A percentile compares a stretch with the other conserved stretches of the same genome.
Evolutionary conservation across 352 stramenopile species (phyloP).

Genomic region (Pythium graminicola): DNA sequence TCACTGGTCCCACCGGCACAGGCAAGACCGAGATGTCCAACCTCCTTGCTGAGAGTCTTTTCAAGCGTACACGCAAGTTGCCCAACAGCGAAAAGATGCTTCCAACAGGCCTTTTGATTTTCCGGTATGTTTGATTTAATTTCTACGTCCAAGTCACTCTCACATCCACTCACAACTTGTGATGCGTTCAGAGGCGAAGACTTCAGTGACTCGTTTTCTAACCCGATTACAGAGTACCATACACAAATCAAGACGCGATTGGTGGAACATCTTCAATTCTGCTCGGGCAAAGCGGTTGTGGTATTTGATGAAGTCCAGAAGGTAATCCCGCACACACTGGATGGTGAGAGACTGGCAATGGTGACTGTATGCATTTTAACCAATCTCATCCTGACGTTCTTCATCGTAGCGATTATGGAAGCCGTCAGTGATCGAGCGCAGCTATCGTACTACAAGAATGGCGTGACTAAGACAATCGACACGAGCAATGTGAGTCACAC

Average conservation of each 20-base stretch:
- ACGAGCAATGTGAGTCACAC: constrained; percentile 70
- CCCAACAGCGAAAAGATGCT: constrained; percentile 61
- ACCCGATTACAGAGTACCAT: constrained; percentile 79
- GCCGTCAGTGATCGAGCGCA: constrained; percentile 61
- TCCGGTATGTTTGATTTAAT: constrained; percentile 30
- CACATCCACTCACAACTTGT: neutral
- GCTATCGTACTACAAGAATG: constrained; percentile 73
- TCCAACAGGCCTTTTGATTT: constrained; percentile 67
- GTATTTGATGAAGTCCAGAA: constrained; percentile 92
- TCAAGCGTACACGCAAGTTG: constrained; percentile 71
- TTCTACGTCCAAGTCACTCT: too few species aligned
- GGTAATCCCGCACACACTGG: constrained; percentile 83
- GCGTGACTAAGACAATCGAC: constrained; percentile 53
- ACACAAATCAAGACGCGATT: constrained; percentile 71
- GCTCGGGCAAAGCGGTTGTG: constrained; percentile 82
- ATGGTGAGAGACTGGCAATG: constrained; percentile 38
- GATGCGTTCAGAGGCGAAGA: constrained; percentile 47
- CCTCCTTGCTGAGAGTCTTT: constrained; percentile 74
- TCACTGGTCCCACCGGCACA: constrained; percentile 85
- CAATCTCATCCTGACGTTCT: constrained; percentile 1
- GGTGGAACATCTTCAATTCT: constrained; percentile 63
- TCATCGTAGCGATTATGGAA: constrained; percentile 69
- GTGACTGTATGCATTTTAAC: too few species aligned
- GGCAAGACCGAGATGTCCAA: constrained; percentile 90
- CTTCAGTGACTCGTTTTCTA: constrained; percentile 79